phyloP scores from a whole-genome alignment of 345 rosid species.

The Kandelia obovata region DNA sequence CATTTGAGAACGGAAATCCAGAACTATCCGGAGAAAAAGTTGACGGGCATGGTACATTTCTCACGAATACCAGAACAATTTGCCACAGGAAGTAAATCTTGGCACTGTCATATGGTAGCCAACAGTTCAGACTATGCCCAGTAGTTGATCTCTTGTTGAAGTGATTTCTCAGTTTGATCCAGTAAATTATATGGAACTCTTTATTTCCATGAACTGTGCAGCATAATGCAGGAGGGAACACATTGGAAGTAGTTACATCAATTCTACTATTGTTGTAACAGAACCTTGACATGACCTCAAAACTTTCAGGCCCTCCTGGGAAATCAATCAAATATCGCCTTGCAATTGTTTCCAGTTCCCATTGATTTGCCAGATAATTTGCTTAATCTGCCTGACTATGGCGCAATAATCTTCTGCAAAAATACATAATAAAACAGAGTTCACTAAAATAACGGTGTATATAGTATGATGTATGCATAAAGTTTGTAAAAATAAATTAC shows the following conservation, averaged over 20 bases:
- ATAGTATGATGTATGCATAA: slow-evolving; percentile 26
- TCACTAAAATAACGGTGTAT: slow-evolving; percentile 35
- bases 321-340: slow-evolving; percentile 76
- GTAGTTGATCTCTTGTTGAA: slow-evolving; percentile 51
- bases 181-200: slow-evolving; percentile 32
- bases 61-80: slow-evolving; percentile 34
- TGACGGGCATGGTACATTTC: slow-evolving; percentile 60
- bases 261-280: slow-evolving; percentile 63
- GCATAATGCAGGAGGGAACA: slow-evolving; percentile 53
- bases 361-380: slow-evolving; percentile 60
- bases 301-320: slow-evolving; percentile 73
- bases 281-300: slow-evolving; percentile 72
- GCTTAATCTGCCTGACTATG: slow-evolving; percentile 59
- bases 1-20: slow-evolving; percentile 65
- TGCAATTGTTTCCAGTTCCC: slow-evolving; percentile 35
- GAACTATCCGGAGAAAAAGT: slow-evolving; percentile 75
- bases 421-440: slow-evolving; percentile 13
- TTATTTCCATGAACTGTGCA: slow-evolving; percentile 75
- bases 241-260: slow-evolving; percentile 49
- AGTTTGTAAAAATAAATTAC: too few relatives aligned
- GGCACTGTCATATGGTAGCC: slow-evolving; percentile 62
- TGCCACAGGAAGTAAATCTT: slow-evolving; percentile 32
- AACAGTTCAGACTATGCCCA: slow-evolving; percentile 84
- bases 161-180: slow-evolving; percentile 57
- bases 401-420: slow-evolving; percentile 60